A percentile compares a stretch with the other conserved stretches of the same genome.
phyloP scores from a whole-genome alignment of 768 basidiomycete species.

The Hysterangium stoloniferum region DNA sequence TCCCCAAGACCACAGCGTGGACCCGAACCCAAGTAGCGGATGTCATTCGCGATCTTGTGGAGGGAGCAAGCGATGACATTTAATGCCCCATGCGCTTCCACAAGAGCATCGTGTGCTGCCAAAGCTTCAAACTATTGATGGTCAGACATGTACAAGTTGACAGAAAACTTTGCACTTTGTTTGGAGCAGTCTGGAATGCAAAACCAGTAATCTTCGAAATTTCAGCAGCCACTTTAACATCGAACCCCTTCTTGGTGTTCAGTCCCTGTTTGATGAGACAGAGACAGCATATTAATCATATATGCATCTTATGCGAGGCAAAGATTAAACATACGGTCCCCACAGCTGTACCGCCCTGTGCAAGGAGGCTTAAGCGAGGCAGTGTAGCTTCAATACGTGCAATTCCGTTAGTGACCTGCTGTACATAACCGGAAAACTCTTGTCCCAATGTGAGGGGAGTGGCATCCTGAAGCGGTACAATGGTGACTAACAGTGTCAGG shows the following conservation, averaged over 20 bases:
- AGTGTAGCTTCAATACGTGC: slow-evolving; percentile 73
- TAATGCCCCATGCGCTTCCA: slow-evolving; percentile 94
- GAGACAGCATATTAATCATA: background rate
- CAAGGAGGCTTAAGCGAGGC: slow-evolving; percentile 80
- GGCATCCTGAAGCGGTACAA: slow-evolving; percentile 58
- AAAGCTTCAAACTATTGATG: slow-evolving; percentile 83
- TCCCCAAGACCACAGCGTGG: slow-evolving; percentile 97
- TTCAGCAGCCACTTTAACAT: slow-evolving; percentile 87
- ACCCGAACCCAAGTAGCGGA: slow-evolving; percentile 94
- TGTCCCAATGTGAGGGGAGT: slow-evolving; percentile 96
- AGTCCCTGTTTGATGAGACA: slow-evolving; percentile 53
- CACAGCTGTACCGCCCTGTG: slow-evolving; percentile 97
- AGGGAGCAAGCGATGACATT: slow-evolving; percentile 94
- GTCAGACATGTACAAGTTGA: slow-evolving; percentile 1
- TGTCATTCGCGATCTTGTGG: slow-evolving; percentile 99
- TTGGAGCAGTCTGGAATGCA: slow-evolving; percentile 92
- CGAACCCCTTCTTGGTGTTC: slow-evolving; percentile 96
- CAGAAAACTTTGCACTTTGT: slow-evolving; percentile 57
- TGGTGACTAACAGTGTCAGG: no score
- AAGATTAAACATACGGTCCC: slow-evolving; percentile 65
- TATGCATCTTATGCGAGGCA: background rate
- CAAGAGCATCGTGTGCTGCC: slow-evolving; percentile 95
- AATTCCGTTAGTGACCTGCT: slow-evolving; percentile 88
- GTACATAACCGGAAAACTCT: slow-evolving; percentile 97
- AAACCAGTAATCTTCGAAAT: slow-evolving; percentile 88